phyloP scores from a whole-genome alignment of 225 moss, liverwort and hornwort species.

The Sphagnum contortum region DNA sequence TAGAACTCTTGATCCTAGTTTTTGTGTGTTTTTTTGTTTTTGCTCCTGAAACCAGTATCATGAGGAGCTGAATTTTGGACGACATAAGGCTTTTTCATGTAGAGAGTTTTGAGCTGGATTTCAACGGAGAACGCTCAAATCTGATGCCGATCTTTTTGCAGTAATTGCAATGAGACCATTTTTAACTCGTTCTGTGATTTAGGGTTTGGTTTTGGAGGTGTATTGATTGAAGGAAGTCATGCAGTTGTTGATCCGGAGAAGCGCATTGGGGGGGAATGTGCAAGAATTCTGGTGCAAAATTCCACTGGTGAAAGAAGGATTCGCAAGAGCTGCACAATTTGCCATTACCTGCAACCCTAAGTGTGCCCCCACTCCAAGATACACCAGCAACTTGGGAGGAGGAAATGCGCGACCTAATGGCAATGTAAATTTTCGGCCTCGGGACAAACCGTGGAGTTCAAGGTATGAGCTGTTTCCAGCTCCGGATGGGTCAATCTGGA shows the following conservation, averaged over 20 bases:
- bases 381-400: background rate
- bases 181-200: no score
- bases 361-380: background rate
- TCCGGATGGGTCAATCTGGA: background rate
- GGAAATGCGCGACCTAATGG: background rate
- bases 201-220: no score
- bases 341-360: background rate
- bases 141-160: no score
- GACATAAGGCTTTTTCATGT: no score
- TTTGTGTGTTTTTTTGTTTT: no score
- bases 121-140: no score
- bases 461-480: no score
- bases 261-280: slow-evolving; percentile 12
- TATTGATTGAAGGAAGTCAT: background rate
- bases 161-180: no score
- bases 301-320: background rate
- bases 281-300: slow-evolving; percentile 12
- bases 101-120: no score
- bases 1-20: no score
- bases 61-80: no score
- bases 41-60: no score
- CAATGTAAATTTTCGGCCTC: background rate
- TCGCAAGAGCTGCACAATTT: background rate
- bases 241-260: slow-evolving; percentile 24
- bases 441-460: slow-evolving; percentile 13